Base-by-base conservation (phyloP, 179 eudicot genomes). In the Dionaea muscipula region DNA sequence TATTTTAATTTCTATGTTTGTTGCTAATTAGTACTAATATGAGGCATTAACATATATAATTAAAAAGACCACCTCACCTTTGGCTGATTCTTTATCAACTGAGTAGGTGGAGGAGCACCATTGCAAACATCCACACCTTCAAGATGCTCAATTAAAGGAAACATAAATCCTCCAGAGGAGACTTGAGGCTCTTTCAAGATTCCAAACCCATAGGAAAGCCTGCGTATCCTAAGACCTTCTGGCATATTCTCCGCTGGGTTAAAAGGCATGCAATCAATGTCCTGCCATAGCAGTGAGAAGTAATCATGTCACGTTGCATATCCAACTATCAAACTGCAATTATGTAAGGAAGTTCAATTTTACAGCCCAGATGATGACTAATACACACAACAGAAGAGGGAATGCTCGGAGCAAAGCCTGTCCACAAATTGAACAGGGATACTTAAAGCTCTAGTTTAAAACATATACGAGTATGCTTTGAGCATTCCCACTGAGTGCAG, bases 211-310 rank as follows among this genome's bases (percentile, higher is more conserved):
- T 53, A 58, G 28, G 56, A 53, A 67, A 64, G 59, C 60, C 58
- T 64, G 51, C 71, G 78, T 51, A 70, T 81, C 59, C 76, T 74
- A 62, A 75, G 63, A 25, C 69, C 72, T 55, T 87, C 78, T 25
- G 97, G 97, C 79, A 86, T 81, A 48, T 84, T 81, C 65, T 84
- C 95, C 27, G 67, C 41, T 12, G 80, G 94, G 62, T 86, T 78
- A 56, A 60, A 64, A 6, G 95, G 97, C 97, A 90, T 90, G 77
- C 97, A 90, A 67, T 90, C 94, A 63, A 80, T 80, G 71, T 90
- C 97, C 97, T 90, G 85, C 66, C 60, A 72, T 40, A 55, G 26
- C 2, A 22, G 45, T 7, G 7, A 47, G 16, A 25, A 25, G 49
- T n/a, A n/a, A 19, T 43, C 19, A 18, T 56, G 20, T 40, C 49